Evolutionary conservation across 306 rosid species (phyloP), one percentile per base, ranked within the genome.

Genomic region (Quercus suber): DNA sequence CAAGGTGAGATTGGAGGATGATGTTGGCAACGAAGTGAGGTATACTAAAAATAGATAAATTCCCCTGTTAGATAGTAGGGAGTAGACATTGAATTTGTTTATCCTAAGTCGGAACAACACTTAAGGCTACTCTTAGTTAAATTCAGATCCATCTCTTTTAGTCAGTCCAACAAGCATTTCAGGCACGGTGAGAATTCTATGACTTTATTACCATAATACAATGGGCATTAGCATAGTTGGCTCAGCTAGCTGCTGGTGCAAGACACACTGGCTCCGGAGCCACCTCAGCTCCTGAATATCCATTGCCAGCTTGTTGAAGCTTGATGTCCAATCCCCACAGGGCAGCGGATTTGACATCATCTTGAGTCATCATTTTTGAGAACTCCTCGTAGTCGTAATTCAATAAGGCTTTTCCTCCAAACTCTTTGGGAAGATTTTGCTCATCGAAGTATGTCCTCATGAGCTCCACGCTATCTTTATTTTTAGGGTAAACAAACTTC

Each of bases 351-450:
- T 87, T 92, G 53, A 76, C 83, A 79, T 94, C 97, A 78, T 92
- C 99, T 67, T 85, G 91, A 72, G 70, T 49, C 99, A 94, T 94
- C 83, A 87, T 33, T 80, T 60, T 85, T 0, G 97, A 85, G 81
- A 91, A 94, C 74, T 89, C 97, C 63, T 92, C 93, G 3, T 89
- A 92, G 83, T 91, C 84, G 76, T 94, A 92, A 33, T 81, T 79
- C 84, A 92, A 63, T 30, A 60, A 73, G 79, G 97, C 93, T 79
- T 86, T 89, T 72, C 97, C 97, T 80, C 97, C 97, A 76, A 89
- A 89, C 79, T 88, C 92, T 5, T 71, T 82, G 6, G 97, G 97
- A 74, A 92, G 98, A 82, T 95, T 95, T 61, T 92, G 94, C 87
- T 88, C 94, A 4, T 95, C 97, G 53, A 91, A 92, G 69, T 86